Percentiles rank a stretch among this genome's conserved stretches.
Evolutionary conservation across 192 early-diverging fungal genomes (phyloP).

Genomic region (Pilaira anomala): DNA sequence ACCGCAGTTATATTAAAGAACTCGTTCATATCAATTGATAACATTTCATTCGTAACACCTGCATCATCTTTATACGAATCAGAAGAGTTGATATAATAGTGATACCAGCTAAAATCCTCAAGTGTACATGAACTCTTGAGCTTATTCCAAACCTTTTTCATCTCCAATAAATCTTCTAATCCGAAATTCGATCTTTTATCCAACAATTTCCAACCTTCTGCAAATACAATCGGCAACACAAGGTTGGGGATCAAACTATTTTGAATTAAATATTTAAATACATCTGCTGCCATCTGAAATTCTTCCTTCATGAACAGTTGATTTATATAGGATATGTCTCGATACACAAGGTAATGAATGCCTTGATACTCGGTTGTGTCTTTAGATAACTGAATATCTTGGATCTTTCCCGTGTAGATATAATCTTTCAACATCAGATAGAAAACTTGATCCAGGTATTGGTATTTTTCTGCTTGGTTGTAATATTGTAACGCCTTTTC

Average conservation of each 20-base stretch:
- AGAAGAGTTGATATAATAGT: not conserved
- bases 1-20: conserved; percentile 12
- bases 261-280: no score
- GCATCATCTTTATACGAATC: no score
- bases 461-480: not conserved
- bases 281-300: no score
- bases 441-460: not conserved
- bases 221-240: no score
- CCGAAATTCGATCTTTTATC: no score
- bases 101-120: conserved; percentile 1
- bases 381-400: not conserved
- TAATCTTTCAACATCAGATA: not conserved
- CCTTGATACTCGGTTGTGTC: not conserved
- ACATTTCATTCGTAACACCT: no score
- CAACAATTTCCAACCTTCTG: no score
- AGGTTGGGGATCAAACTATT: no score
- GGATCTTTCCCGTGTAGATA: not conserved
- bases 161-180: not conserved
- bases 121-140: not conserved
- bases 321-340: no score
- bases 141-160: conserved; percentile 2
- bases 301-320: no score
- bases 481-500: conserved; percentile 1
- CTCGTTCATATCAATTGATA: not conserved
- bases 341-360: not conserved